phyloP scores from a whole-genome alignment of 495 filamentous ascomycete species.

The Hypomontagnella submonticulosa region DNA sequence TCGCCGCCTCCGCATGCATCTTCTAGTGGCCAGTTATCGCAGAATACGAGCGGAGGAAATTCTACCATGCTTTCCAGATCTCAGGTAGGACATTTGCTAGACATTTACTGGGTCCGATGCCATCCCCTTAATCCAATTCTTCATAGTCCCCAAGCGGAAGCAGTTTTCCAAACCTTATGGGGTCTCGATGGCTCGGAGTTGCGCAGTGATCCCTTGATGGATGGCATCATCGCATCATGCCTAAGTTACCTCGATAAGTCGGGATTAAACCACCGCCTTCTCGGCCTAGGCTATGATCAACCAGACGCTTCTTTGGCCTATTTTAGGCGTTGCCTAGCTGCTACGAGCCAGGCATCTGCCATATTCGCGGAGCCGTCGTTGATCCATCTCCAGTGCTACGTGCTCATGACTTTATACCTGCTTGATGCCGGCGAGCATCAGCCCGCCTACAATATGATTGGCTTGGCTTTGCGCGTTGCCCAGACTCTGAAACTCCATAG shows the following conservation, averaged over 20 bases:
- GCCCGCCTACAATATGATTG: slow-evolving; percentile 51
- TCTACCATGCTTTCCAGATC: slow-evolving; percentile 37
- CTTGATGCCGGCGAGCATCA: slow-evolving; percentile 39
- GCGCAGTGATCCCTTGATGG: slow-evolving; percentile 33
- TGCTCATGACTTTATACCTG: slow-evolving; percentile 32
- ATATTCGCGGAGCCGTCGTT: slow-evolving; percentile 42
- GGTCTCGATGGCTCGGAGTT: slow-evolving; percentile 2
- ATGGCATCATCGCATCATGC: slow-evolving; percentile 43
- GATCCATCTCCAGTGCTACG: slow-evolving; percentile 43
- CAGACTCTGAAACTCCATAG: slow-evolving; percentile 45
- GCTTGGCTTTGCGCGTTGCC: slow-evolving; percentile 46
- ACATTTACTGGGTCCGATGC: slow-evolving; percentile 44
- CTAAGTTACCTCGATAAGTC: slow-evolving; percentile 44
- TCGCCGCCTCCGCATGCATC: slow-evolving; percentile 35
- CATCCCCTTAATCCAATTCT: slow-evolving; percentile 41
- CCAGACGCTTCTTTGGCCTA: slow-evolving; percentile 41
- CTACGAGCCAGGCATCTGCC: slow-evolving; percentile 37
- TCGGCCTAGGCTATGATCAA: slow-evolving; percentile 43
- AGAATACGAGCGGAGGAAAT: slow-evolving; percentile 12
- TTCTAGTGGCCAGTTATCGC: slow-evolving; percentile 20
- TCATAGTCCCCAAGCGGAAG: slow-evolving; percentile 18
- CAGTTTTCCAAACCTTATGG: slow-evolving; percentile 22
- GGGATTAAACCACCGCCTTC: slow-evolving; percentile 43
- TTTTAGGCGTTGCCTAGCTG: slow-evolving; percentile 44
- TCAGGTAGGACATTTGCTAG: slow-evolving; percentile 37